phyloP scores from a whole-genome alignment of 176 grass and related monocot genomes.

The Thinopyrum elongatum region DNA sequence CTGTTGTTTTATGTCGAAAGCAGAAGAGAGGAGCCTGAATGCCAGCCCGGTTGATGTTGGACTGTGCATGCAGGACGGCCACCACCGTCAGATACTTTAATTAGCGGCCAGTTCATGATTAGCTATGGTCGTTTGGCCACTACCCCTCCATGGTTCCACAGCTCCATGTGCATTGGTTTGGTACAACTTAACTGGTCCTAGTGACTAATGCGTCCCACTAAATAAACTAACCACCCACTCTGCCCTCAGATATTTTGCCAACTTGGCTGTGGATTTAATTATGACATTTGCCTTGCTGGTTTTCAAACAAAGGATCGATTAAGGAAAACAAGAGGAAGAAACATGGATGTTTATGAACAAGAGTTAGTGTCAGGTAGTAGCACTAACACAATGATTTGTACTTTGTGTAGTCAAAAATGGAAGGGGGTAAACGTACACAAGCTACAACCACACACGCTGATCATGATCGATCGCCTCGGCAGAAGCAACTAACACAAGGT shows the following conservation, averaged over 20 bases:
- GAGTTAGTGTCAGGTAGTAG: conserved; percentile 7
- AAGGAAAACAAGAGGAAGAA: background rate
- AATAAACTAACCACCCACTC: conserved; percentile 11
- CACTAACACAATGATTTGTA: conserved; percentile 27
- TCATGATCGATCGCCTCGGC: background rate
- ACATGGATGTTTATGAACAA: conserved; percentile 23
- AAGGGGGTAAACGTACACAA: background rate
- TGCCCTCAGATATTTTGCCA: background rate
- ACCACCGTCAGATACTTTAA: conserved; percentile 11
- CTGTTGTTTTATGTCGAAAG: background rate
- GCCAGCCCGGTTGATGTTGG: background rate
- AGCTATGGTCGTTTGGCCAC: conserved; percentile 15
- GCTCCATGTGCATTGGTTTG: conserved; percentile 31
- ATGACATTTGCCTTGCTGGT: background rate
- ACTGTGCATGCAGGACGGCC: background rate
- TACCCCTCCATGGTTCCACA: background rate
- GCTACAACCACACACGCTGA: conserved; percentile 9
- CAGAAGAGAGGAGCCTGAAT: background rate
- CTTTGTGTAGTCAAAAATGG: conserved; percentile 16
- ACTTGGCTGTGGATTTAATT: background rate
- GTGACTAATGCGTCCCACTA: background rate
- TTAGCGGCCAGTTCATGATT: conserved; percentile 31
- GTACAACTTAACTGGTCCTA: conserved; percentile 7
- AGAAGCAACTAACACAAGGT: conserved; percentile 30
- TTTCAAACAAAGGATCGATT: background rate